Conservation (phyloP, 495 filamentous ascomycete genomes). For the Xylaria bambusicola region DNA sequence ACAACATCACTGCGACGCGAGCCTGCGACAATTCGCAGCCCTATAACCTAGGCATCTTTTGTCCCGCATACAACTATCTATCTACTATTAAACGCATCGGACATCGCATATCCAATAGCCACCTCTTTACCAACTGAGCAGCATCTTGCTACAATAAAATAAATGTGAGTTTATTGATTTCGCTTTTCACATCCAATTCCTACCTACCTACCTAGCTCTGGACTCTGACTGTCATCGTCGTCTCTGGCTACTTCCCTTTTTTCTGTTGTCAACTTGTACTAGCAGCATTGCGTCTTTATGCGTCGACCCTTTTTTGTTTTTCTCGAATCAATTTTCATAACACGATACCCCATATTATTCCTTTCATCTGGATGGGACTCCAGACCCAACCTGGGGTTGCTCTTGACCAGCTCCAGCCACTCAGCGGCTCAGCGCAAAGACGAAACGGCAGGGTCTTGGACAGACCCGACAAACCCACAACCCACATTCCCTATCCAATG, state of each 20-base stretch:
- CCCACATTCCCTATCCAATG: slow-evolving; percentile 29
- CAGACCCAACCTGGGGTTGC: slow-evolving; percentile 14
- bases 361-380: slow-evolving; percentile 8
- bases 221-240: too few relatives aligned
- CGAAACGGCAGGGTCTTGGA: slow-evolving; percentile 26
- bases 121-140: too few relatives aligned
- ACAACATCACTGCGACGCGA: slow-evolving; percentile 16
- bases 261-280: neutral
- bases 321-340: neutral
- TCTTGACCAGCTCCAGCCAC: slow-evolving; percentile 31
- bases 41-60: slow-evolving; percentile 12
- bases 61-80: slow-evolving; percentile 5
- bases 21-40: slow-evolving; percentile 18
- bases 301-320: slow-evolving; percentile 1
- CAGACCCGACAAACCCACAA: slow-evolving; percentile 14
- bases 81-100: neutral
- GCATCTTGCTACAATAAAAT: too few relatives aligned
- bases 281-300: slow-evolving; percentile 1
- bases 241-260: neutral
- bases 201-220: too few relatives aligned
- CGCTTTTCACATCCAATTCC: too few relatives aligned
- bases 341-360: slow-evolving; percentile 2
- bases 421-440: slow-evolving; percentile 35
- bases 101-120: too few relatives aligned
- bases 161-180: too few relatives aligned